Conservation (phyloP, 2,329 filamentous ascomycete genomes). For the Penicillium sp. region DNA sequence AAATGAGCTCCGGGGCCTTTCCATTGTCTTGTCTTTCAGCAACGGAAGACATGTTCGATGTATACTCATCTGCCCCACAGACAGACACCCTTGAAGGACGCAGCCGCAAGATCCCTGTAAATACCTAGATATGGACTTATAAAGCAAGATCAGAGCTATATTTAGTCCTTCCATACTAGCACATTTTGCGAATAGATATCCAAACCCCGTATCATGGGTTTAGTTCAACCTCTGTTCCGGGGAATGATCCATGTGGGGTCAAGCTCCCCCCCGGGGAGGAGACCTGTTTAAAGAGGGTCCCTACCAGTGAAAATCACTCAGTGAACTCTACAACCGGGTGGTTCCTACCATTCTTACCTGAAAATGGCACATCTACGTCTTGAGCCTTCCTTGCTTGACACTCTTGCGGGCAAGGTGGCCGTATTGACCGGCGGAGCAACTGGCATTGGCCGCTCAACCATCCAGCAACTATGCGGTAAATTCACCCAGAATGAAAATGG, state of each 20-base stretch:
- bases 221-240: not conserved
- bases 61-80: not conserved
- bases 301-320: not conserved
- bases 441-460: constrained; percentile 23
- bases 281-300: not conserved
- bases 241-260: constrained; percentile 7
- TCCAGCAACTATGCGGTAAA: constrained; percentile 17
- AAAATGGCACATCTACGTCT: constrained; percentile 18
- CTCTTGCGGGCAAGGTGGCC: constrained; percentile 42
- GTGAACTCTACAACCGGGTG: not conserved
- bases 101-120: not conserved
- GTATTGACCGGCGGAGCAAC: constrained; percentile 48
- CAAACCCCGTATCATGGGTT: not conserved
- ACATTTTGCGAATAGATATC: not conserved
- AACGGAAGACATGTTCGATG: not conserved
- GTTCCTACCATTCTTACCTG: not conserved
- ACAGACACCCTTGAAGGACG: not conserved
- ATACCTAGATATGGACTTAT: not conserved
- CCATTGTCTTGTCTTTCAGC: not conserved
- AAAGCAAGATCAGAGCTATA: not conserved
- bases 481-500: not conserved
- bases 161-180: not conserved
- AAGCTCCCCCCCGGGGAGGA: constrained; percentile 4
- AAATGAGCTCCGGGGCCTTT: not conserved
- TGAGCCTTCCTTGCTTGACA: constrained; percentile 13